These are phyloP conservation scores for Pyrrhoderma lamaoense DNA, from an alignment of 1,284 basidiomycete species.

Conservation along the genomic window DNA sequence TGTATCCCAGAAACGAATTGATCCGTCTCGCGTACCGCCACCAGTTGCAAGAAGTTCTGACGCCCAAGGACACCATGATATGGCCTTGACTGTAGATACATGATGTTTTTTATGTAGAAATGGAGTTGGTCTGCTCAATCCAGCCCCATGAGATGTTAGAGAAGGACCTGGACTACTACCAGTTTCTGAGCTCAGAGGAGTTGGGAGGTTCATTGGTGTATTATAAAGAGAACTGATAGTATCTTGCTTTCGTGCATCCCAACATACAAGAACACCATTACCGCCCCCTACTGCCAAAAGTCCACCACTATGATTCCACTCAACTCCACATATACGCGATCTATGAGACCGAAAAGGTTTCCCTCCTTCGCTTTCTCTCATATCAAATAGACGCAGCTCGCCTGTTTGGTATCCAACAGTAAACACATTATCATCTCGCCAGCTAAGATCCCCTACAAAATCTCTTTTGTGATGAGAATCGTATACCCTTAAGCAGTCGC, in stretches of 20 bases:
- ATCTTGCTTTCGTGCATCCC: slow-evolving; percentile 10
- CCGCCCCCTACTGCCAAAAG: slow-evolving; percentile 16
- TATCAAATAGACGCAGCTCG: slow-evolving; percentile 14
- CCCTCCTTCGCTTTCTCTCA: slow-evolving; percentile 9
- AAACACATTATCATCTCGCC: slow-evolving; percentile 16
- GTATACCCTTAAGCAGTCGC: neutral
- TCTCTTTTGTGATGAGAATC: slow-evolving; percentile 3
- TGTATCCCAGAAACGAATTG: slow-evolving; percentile 16
- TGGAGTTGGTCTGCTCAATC: slow-evolving; percentile 2
- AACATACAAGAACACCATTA: slow-evolving; percentile 12
- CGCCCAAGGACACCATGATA: slow-evolving; percentile 93
- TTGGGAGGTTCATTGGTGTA: neutral
- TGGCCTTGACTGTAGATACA: slow-evolving; percentile 43
- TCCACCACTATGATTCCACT: slow-evolving; percentile 14
- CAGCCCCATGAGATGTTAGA: neutral
- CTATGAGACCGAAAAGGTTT: slow-evolving; percentile 9
- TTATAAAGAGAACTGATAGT: neutral
- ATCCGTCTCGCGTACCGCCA: slow-evolving; percentile 33
- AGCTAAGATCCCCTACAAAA: slow-evolving; percentile 15
- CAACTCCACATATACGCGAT: slow-evolving; percentile 14
- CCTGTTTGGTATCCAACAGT: slow-evolving; percentile 14
- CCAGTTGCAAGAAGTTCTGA: slow-evolving; percentile 79
- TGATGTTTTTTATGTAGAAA: slow-evolving; percentile 11
- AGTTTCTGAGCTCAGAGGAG: slow-evolving; percentile 5
- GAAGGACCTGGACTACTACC: neutral